Evolutionary conservation across 2,329 filamentous ascomycete genomes (phyloP), one percentile per base, ranked within the genome.

Genomic region (Seiridium unicorne): DNA sequence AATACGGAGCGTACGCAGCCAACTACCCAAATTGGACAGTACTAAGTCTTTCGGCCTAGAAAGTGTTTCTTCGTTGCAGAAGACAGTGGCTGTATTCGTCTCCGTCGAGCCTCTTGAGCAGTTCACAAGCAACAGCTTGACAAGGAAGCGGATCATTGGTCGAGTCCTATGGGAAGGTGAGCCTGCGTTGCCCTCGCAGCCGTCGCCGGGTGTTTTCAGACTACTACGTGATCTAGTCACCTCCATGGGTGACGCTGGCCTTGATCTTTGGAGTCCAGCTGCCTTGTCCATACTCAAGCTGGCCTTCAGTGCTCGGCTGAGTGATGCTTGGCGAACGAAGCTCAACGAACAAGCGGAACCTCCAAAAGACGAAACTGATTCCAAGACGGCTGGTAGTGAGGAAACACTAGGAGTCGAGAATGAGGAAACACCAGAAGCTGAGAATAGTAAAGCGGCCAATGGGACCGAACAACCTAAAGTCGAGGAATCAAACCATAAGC

Each of bases 121-220:
- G 56, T 79, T 88, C 56, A 65, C 73, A 1, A 70, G 71, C n/a
- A 69, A 70, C 3, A 72, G 77, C 0, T 72, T 83, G 46, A 73
- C 77, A 1, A 73, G 76, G 51, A 82, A 76, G 58, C 76, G 69
- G 35, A 81, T 91, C 0, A 80, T 82, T 2, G 87, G 89, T 5
- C 82, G 87, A 56, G 81, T 84, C 0, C 78, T 97, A 0, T 97
- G 93, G 93, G 92, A 96, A 70, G 91, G 91, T 0, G 79, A 85
- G 44, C 90, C 91, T 0, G 80, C 86, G 34, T 72, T 97, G 47
- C 94, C 94, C 0, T 81, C 87, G 5, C 91, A 95, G 68, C 92
- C 92, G 1, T 94, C 92, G 0, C 88, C 91, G 0, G 81, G 82
- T 26, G 79, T 87, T 0, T 96, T 96, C 70, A 84, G 83, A 61